A percentile compares a stretch with the other conserved stretches of the same genome.
Conservation (phyloP, 148 eudicot genomes). For the Salicornia ramosissima region DNA sequence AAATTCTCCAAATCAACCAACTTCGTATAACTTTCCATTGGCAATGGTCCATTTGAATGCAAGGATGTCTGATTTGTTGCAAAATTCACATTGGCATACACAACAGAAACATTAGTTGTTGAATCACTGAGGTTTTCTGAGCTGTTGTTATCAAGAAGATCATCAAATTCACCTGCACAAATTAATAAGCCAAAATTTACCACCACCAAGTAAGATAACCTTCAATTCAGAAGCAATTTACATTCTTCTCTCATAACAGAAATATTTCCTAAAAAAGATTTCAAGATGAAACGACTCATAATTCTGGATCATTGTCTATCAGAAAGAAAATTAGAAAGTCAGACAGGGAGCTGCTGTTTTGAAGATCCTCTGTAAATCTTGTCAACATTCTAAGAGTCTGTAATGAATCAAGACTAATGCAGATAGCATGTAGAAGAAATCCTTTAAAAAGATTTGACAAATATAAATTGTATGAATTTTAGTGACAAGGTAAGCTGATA, state of each 20-base stretch:
- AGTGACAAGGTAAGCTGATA: too few relatives aligned
- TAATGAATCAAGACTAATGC: not conserved
- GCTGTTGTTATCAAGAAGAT: constrained; percentile 60
- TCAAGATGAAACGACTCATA: not conserved
- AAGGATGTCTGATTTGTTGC: constrained; percentile 18
- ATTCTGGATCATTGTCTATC: not conserved
- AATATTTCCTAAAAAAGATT: not conserved
- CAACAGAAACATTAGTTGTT: constrained; percentile 41
- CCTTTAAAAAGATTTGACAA: too few relatives aligned
- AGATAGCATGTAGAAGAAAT: not conserved
- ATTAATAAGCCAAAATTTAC: not conserved
- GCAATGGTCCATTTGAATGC: constrained; percentile 50
- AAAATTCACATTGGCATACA: constrained; percentile 31
- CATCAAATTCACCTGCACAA: constrained; percentile 94
- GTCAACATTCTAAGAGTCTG: not conserved
- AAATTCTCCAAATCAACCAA: constrained; percentile 62
- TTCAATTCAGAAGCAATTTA: not conserved
- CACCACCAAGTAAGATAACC: not conserved
- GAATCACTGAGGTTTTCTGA: constrained; percentile 42
- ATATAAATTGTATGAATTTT: too few relatives aligned
- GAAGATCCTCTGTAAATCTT: too few relatives aligned
- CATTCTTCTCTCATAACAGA: not conserved
- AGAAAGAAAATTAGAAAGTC: not conserved
- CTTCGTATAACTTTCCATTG: constrained; percentile 27
- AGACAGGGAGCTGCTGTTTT: not conserved